These are phyloP conservation scores for Hygrophoropsis aurantiaca DNA, from an alignment of 768 basidiomycete species.

Conservation along the genomic window DNA sequence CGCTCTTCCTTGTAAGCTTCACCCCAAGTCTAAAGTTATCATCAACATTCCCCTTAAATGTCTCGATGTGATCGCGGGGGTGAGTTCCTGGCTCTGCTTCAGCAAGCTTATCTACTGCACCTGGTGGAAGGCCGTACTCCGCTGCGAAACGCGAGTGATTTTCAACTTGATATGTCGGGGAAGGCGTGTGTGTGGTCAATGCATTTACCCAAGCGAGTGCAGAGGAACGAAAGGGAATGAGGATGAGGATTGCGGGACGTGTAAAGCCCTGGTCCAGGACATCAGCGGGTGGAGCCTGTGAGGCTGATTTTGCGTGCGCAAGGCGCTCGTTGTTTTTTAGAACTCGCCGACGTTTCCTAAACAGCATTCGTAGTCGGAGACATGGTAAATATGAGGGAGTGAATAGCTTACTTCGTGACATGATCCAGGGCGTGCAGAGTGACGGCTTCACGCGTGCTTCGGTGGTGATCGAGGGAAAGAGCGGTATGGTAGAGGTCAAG, in stretches of 20 bases:
- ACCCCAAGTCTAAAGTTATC: constrained; percentile 92
- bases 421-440: constrained; percentile 87
- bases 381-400: background rate
- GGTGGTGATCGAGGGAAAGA: constrained; percentile 62
- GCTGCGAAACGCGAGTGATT: constrained; percentile 78
- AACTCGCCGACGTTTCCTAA: constrained; percentile 89
- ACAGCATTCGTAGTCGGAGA: too few relatives aligned
- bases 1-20: constrained; percentile 88
- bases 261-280: constrained; percentile 98
- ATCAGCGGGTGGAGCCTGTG: constrained; percentile 61
- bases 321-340: constrained; percentile 94
- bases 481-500: constrained; percentile 78
- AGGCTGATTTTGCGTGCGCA: constrained; percentile 63
- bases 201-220: constrained; percentile 83
- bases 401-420: constrained; percentile 66
- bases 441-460: constrained; percentile 62
- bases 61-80: constrained; percentile 87
- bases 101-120: constrained; percentile 77
- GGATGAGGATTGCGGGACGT: constrained; percentile 88
- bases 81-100: constrained; percentile 74
- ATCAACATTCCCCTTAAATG: constrained; percentile 95
- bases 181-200: constrained; percentile 72
- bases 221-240: constrained; percentile 91
- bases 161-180: constrained; percentile 79
- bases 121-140: constrained; percentile 83